Evolutionary conservation across 2,329 filamentous ascomycete species (phyloP).

Genomic region (Rhynchosporium agropyri): DNA sequence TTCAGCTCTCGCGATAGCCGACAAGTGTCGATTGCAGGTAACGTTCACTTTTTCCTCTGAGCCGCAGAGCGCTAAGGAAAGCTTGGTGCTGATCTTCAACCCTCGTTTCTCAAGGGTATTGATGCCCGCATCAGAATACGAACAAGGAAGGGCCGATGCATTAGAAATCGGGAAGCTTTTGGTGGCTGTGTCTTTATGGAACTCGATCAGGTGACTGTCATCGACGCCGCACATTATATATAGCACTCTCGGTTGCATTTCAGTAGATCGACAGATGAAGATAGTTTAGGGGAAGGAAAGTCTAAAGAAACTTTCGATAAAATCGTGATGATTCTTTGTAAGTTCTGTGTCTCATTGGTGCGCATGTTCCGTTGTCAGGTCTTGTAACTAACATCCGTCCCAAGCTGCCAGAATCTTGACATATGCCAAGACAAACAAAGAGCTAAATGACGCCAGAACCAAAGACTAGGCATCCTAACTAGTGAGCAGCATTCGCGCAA

Average conservation of each 20-base stretch:
- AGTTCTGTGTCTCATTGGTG: not conserved
- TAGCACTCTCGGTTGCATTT: not conserved
- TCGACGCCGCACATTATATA: not conserved
- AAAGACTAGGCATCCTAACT: not conserved
- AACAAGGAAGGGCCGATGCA: constrained; percentile 3
- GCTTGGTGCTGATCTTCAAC: constrained; percentile 3
- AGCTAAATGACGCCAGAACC: not conserved
- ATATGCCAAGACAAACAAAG: constrained; percentile 8
- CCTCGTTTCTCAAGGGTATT: not conserved
- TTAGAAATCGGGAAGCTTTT: not conserved
- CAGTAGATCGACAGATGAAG: too few species aligned
- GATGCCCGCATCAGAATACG: not conserved
- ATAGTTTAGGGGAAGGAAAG: not conserved
- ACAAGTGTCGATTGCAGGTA: constrained; percentile 10
- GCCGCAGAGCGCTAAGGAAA: not conserved
- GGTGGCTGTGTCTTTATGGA: constrained; percentile 5
- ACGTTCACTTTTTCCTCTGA: constrained; percentile 12
- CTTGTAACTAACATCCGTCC: not conserved
- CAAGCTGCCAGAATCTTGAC: not conserved
- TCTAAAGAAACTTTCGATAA: not conserved
- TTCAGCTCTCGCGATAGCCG: not conserved
- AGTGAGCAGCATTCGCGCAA: not conserved
- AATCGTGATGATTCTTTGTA: not conserved
- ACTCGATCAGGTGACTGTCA: not conserved
- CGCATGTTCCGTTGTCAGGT: not conserved